phyloP scores from a whole-genome alignment of 2,329 filamentous ascomycete genomes.

The Cordyceps sp. region DNA sequence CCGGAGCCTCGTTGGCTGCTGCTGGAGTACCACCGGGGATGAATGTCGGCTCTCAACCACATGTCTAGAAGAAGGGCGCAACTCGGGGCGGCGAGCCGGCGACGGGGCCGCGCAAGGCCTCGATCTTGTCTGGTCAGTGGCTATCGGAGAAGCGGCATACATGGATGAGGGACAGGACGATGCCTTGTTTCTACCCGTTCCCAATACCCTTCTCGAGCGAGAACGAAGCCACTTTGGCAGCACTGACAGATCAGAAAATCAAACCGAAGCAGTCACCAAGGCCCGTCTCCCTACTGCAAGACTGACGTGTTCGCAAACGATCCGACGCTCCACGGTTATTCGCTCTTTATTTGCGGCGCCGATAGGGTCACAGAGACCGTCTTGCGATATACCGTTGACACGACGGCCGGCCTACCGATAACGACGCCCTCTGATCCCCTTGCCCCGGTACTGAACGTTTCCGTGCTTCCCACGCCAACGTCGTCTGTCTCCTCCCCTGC shows the following conservation, averaged over 20 bases:
- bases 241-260: not conserved
- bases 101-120: not conserved
- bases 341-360: slow-evolving; percentile 7
- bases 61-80: slow-evolving; percentile 4
- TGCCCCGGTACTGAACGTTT: not conserved
- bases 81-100: not conserved
- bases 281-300: slow-evolving; percentile 7
- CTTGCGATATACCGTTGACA: slow-evolving; percentile 2
- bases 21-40: slow-evolving; percentile 4
- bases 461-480: not conserved
- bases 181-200: too few species aligned
- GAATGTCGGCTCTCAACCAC: slow-evolving; percentile 5
- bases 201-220: too few species aligned
- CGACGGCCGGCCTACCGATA: not conserved
- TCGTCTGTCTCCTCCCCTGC: not conserved
- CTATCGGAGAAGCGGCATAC: not conserved
- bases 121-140: slow-evolving; percentile 4
- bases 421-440: not conserved
- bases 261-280: not conserved
- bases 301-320: slow-evolving; percentile 6
- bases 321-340: slow-evolving; percentile 5
- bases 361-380: slow-evolving; percentile 6
- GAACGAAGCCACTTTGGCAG: not conserved
- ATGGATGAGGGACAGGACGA: too few species aligned
- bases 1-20: slow-evolving; percentile 7